Base-by-base conservation (phyloP, 306 rosid species). In the Vigna mungo region DNA sequence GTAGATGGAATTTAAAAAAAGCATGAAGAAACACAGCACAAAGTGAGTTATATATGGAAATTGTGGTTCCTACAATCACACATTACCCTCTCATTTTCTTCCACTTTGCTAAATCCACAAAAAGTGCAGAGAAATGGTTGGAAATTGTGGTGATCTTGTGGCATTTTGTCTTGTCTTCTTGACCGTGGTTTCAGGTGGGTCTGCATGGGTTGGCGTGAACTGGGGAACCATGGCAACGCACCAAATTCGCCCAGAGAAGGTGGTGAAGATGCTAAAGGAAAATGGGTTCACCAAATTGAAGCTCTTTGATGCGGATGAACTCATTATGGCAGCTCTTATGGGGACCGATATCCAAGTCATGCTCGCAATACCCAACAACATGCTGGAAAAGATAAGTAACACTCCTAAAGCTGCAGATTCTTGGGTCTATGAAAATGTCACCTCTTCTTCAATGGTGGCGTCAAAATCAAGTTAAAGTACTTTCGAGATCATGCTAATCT, bases 191-290 rank as follows among this genome's bases (percentile, higher is more conserved):
- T 49, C 76, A 4, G 30, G 55, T 37, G 85, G 84, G 10, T 44
- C n/a, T 71, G 81, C 65, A 11, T 81, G 90, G 79, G 84, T 93
- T 49, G 98, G 97, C 16, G 93, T 89, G 67, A 93, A 93, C 82
- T 93, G 98, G 98, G 98, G 98, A 68, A 93, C 97, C 16, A 85
- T 87, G 89, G 86, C 95, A 0, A 87, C 82, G 6, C 88, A 84
- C 75, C 87, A 88, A 39, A 90, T 91, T 61, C 86, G 93, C 1
- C 85, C 92, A 0, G 80, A 83, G 77, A 91, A 82, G 70, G 92
- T 91, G 46, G 97, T 91, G 10, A 82, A 81, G 81, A 88, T 93
- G 97, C 86, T 93, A 17, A 70, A 37, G 17, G 83, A 87, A 16
- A 91, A 93, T 74, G 97, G 97, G 84, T 79, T 93, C 62, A 17